Percentiles rank a stretch among this genome's conserved stretches.
These are phyloP conservation scores for Alternaria tenuissima DNA, from an alignment of 2,329 filamentous ascomycete genomes.

Conservation along the genomic window DNA sequence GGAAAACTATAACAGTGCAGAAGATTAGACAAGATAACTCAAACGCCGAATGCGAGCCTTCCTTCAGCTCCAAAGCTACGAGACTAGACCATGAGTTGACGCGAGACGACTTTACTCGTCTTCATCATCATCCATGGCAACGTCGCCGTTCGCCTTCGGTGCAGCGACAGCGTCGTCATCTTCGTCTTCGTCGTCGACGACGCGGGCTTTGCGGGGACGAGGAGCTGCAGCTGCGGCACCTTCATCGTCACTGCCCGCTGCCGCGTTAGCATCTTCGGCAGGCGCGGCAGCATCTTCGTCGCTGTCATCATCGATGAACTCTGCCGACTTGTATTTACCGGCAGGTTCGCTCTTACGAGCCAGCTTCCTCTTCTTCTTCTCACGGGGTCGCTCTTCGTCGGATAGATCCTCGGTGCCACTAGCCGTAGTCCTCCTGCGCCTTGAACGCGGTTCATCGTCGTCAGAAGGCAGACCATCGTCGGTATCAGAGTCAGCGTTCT, in stretches of 20 bases:
- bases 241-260: conserved; percentile 33
- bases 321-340: conserved; percentile 83
- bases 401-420: conserved; percentile 53
- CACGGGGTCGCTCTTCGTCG: conserved; percentile 67
- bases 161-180: conserved; percentile 36
- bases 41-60: neutral
- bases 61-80: neutral
- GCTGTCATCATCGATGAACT: conserved; percentile 79
- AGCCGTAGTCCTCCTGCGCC: conserved; percentile 47
- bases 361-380: conserved; percentile 70
- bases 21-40: neutral
- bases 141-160: conserved; percentile 33
- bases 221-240: conserved; percentile 30
- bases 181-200: conserved; percentile 47
- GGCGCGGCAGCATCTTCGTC: conserved; percentile 38
- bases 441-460: conserved; percentile 50
- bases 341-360: conserved; percentile 59
- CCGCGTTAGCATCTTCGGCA: conserved; percentile 20
- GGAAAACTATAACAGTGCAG: conserved; percentile 4
- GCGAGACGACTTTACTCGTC: conserved; percentile 29
- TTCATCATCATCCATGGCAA: conserved; percentile 43
- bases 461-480: conserved; percentile 53
- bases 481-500: conserved; percentile 58
- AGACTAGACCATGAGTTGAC: neutral
- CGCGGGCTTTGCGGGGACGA: conserved; percentile 40